Percentiles rank a stretch among this genome's conserved stretches.
Conservation (phyloP, 148 eudicot species). For the Selenicereus undatus region DNA sequence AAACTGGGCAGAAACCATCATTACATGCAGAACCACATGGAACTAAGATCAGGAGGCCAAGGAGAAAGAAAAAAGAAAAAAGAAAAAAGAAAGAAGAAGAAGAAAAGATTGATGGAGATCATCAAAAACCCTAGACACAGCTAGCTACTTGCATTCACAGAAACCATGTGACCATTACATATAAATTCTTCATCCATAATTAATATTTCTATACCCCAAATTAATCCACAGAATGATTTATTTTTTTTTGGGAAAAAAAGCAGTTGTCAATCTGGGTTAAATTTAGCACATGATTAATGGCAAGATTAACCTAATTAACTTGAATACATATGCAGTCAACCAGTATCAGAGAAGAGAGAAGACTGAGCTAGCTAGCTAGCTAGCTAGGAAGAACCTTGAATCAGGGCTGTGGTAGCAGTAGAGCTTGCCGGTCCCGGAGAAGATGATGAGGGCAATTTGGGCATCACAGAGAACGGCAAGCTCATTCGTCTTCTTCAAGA, state of each 20-base stretch:
- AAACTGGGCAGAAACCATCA: slow-evolving; percentile 24
- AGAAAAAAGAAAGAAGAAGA: neutral
- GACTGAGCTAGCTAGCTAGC: neutral
- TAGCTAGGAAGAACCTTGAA: slow-evolving; percentile 27
- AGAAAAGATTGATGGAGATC: neutral
- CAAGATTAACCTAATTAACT: neutral
- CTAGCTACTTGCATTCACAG: slow-evolving; percentile 8
- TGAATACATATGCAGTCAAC: neutral
- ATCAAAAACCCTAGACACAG: slow-evolving; percentile 16
- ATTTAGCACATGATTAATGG: neutral
- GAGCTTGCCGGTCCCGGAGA: slow-evolving; percentile 76
- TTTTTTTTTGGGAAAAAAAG: no score
- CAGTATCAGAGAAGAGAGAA: neutral
- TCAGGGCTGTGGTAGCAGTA: slow-evolving; percentile 47
- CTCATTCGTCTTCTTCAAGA: slow-evolving; percentile 74
- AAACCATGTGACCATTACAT: slow-evolving; percentile 5
- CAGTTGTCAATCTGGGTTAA: no score
- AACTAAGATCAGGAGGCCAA: slow-evolving; percentile 3
- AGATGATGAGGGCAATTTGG: slow-evolving; percentile 72
- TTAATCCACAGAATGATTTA: no score
- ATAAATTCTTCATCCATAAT: no score
- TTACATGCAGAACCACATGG: slow-evolving; percentile 31
- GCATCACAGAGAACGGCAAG: slow-evolving; percentile 80
- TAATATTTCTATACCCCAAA: no score
- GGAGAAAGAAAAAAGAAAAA: neutral